Evolutionary conservation across 257 asterid genomes (phyloP).

Genomic region (Salvia miltiorrhiza): DNA sequence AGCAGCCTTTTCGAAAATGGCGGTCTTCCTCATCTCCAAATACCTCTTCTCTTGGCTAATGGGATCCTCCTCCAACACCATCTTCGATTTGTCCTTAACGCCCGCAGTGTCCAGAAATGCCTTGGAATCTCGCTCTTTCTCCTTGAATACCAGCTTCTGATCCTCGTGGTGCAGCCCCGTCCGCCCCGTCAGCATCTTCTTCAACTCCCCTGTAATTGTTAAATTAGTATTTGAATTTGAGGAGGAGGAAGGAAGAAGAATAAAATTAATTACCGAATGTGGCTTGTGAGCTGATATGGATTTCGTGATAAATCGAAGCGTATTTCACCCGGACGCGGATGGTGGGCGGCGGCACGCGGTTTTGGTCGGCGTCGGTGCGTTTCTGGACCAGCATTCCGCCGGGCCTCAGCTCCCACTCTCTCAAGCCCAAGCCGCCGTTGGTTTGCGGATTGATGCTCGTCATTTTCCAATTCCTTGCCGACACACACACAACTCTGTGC

Average conservation of each 20-base stretch:
- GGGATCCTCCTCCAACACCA: constrained; percentile 72
- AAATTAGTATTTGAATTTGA: too few species aligned
- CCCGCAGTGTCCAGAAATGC: constrained; percentile 72
- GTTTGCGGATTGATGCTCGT: constrained; percentile 53
- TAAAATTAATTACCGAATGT: constrained; percentile 53
- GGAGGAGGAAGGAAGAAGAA: too few species aligned
- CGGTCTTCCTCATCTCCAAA: constrained; percentile 63
- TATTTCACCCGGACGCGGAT: constrained; percentile 84
- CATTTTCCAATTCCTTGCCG: constrained; percentile 32
- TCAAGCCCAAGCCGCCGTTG: constrained; percentile 32
- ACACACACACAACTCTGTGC: background rate
- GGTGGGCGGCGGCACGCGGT: constrained; percentile 56
- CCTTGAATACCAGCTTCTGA: constrained; percentile 76
- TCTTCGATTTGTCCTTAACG: constrained; percentile 79
- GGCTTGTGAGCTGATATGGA: constrained; percentile 69
- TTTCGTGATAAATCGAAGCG: constrained; percentile 65
- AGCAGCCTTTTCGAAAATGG: constrained; percentile 60
- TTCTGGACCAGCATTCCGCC: constrained; percentile 97
- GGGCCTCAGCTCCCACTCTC: constrained; percentile 76
- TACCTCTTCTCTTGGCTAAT: constrained; percentile 68
- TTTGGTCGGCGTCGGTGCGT: constrained; percentile 50
- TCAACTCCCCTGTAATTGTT: constrained; percentile 61
- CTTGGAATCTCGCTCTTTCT: constrained; percentile 75
- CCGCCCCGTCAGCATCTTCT: constrained; percentile 76
- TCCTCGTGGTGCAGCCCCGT: constrained; percentile 90